Evolutionary conservation across 257 asterid species (phyloP), one percentile per base, ranked within the genome.

Genomic region (Plantago elongata): DNA sequence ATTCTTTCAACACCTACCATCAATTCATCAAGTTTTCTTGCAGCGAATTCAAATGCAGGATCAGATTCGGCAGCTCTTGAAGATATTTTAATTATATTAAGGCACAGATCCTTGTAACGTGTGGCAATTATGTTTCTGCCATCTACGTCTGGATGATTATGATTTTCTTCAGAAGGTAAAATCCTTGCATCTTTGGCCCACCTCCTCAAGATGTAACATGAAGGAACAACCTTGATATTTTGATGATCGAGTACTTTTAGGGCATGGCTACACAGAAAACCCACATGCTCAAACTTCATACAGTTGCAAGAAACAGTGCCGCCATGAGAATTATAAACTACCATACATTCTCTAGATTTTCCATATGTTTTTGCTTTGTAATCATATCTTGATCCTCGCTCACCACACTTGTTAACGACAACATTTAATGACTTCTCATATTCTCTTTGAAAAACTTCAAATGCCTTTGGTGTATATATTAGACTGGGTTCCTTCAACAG

Each of bases 181-280:
- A 70, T 68, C 77, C 83, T 72, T 13, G 89, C 89, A 47, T 82
- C 89, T 65, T 73, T 77, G n/a, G 83, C 71, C 89, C 89, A 82
- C 69, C 89, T 82, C 69, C 71, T 82, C 79, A 79, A 63, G 61
- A 82, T 77, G 81, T 76, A 82, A 61, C 57, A 61, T 14, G 75
- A 67, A 6, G 89, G 89, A 57, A 82, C 78, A 59, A 79, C 64
- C 75, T 82, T 82, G 54, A 82, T 77, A 62, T 82, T 82, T 34
- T 77, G 77, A 77, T 82, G 80, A 77, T 79, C 85, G 55, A 82
- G 85, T 51, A 82, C 85, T 68, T 79, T 82, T 45, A 82, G 75
- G 49, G 83, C 81, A 72, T 82, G 89, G 74, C 85, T 64, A 72
- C 89, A 82, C 70, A 82, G 59, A 65, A 82, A 46, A 12, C 85